Evolutionary conservation across 2,329 filamentous ascomycete species (phyloP), one percentile per base, ranked within the genome.

Genomic region (Elsinoe batatas): DNA sequence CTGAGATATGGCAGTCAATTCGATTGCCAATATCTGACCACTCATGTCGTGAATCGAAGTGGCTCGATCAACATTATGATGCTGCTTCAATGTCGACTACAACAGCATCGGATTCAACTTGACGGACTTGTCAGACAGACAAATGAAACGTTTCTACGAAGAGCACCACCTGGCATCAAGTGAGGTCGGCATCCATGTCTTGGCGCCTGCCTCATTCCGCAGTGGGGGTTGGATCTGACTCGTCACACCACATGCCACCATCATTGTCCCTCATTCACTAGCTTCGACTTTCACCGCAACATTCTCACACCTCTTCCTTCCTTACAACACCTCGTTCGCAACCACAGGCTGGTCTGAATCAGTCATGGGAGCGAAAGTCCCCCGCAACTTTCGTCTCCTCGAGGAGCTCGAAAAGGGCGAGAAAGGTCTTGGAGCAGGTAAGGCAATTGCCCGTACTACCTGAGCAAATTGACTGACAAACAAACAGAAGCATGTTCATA

Each of bases 341-440:
- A 30, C 7, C 26, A 30, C 26, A 17, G 12, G 40, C 12, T 11
- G 13, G 20, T 22, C 15, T 36, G 3, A 17, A 5, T 32, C 38
- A 43, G 59, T 20, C 53, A 84, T 83, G 80, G 71, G 76, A 57
- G 83, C 87, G 58, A 89, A 94, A 73, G 82, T 98, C 57, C 93
- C 93, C 59, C 83, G 93, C 70, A 97, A 97, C 76, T 98, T 98
- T 71, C 85, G 91, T 68, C 82, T 98, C 62, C 79, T 98, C 57
- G 93, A 96, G 72, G 93, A 98, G 82, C 80, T 98, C 17, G 93
- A 98, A 77, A 97, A 97, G 77, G 93, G 93, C 67, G 93, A 98
- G 77, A 98, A 98, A 74, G 93, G 93, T 59, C 80, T 93, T 61
- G 91, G 93, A 67, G 90, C 91, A 71, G 88, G 89, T 88, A 73